Conservation (phyloP, 2,329 filamentous ascomycete species). For the Alternaria alternata region DNA sequence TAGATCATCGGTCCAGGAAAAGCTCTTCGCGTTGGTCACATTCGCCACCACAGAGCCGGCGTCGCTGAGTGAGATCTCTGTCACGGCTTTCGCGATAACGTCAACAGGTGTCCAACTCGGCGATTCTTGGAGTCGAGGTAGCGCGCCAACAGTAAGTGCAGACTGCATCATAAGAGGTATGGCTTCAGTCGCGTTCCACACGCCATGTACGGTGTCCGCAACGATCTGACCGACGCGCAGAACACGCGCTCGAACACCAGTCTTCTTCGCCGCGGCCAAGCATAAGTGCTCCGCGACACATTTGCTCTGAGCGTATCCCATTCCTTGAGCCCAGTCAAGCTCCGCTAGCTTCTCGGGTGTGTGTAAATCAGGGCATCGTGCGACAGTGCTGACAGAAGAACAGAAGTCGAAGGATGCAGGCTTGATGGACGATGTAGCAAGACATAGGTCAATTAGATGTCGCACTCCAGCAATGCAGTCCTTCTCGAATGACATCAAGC, state of each 20-base stretch:
- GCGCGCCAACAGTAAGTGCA: conserved; percentile 56
- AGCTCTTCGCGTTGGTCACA: conserved; percentile 60
- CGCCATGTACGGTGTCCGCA: conserved; percentile 56
- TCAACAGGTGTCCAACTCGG: conserved; percentile 46
- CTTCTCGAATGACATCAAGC: conserved; percentile 59
- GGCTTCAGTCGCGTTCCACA: conserved; percentile 61
- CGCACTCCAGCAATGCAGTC: conserved; percentile 56
- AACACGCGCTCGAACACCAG: conserved; percentile 33
- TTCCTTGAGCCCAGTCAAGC: conserved; percentile 55
- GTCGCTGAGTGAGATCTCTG: conserved; percentile 34
- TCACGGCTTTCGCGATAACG: conserved; percentile 33
- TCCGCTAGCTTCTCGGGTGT: conserved; percentile 41
- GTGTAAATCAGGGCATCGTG: conserved; percentile 44
- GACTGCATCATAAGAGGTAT: conserved; percentile 60
- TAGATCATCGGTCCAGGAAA: conserved; percentile 63
- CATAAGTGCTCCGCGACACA: conserved; percentile 58
- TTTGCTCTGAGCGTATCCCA: conserved; percentile 63
- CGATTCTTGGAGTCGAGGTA: conserved; percentile 55
- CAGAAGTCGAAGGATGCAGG: conserved; percentile 56
- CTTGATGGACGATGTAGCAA: conserved; percentile 39
- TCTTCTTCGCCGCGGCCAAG: conserved; percentile 23
- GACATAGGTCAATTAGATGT: conserved; percentile 55
- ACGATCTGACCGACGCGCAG: conserved; percentile 56
- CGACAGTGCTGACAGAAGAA: conserved; percentile 57
- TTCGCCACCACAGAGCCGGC: conserved; percentile 56